Base-by-base conservation (phyloP, 805 yeast species). In the Candida adriatica region DNA sequence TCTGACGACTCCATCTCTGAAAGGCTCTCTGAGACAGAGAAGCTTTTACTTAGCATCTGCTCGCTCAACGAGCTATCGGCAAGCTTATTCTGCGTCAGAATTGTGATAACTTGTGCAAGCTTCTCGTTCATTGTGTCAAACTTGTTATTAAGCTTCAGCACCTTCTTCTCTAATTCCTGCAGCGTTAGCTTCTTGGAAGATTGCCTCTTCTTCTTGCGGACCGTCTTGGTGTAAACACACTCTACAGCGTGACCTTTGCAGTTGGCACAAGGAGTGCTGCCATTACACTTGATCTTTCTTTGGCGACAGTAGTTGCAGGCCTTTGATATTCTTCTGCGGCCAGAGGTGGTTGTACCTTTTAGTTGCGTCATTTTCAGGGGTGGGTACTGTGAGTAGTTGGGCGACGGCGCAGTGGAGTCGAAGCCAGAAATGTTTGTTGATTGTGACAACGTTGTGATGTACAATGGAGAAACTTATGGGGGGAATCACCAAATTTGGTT, bases 181-280 rank as follows among this genome's bases (percentile, higher is more conserved):
- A 49, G 18, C 4, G 49, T 40, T 14, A 42, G 33, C 27, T 46
- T 49, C 41, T 43, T 48, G 0, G 26, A 26, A n/a, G 30, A 27
- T 15, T 20, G 27, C 13, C 34, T 37, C 35, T 41, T 48, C 39
- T 43, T 49, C 34, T 40, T 46, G 24, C 42, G 39, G 7, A 42
- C 29, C 2, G 48, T 41, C 34, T 48, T 42, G 4, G 55, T 45
- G 55, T 87, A 87, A 0, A 88, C 74, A 56, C 96, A 87, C 26
- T 73, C 80, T 52, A 81, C 83, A 16, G 78, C 70, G 56, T 86
- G 88, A 3, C 79, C 94, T 3, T 94, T 79, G 51, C 95, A 87
- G 50, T 82, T 88, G 17, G 79, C 70, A 55, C 92, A 83, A 1
- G 90, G 52, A 2, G 47, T 8, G 17, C 38, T 45, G 6, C 65